phyloP scores from a whole-genome alignment of 2,329 filamentous ascomycete species.

The Diatrype stigma region DNA sequence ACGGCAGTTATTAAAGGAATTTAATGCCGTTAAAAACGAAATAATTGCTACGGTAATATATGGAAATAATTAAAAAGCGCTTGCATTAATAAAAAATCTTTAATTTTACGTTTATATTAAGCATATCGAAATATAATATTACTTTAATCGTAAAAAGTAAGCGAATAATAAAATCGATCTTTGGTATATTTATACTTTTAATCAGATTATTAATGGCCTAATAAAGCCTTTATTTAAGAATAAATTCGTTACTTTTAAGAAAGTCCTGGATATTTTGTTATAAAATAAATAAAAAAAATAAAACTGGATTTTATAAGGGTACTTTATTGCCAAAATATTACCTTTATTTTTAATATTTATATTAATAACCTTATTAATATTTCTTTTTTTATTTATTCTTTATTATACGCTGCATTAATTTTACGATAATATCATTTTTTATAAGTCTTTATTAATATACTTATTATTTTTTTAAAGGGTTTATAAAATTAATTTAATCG shows the following conservation, averaged over 20 bases:
- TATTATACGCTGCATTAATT: background rate
- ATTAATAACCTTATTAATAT: background rate
- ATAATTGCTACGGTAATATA: background rate
- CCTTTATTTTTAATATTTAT: background rate
- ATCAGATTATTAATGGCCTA: background rate
- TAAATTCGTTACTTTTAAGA: background rate
- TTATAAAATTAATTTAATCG: background rate
- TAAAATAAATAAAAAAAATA: too few species aligned
- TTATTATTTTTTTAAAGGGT: background rate
- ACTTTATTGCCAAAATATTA: background rate
- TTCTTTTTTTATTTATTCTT: background rate
- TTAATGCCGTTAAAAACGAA: background rate
- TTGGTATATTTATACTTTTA: background rate
- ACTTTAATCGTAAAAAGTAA: background rate
- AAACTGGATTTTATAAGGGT: background rate
- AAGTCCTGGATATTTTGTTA: background rate
- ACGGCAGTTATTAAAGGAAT: background rate
- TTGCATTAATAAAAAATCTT: background rate
- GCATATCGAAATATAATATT: background rate
- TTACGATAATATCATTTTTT: background rate
- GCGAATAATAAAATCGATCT: background rate
- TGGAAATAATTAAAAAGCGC: background rate
- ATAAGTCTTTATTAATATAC: background rate
- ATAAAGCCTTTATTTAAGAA: background rate
- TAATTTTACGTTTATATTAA: background rate